Evolutionary conservation across 1,284 basidiomycete species (phyloP).

Genomic region (Microstroma glucosiphilum): DNA sequence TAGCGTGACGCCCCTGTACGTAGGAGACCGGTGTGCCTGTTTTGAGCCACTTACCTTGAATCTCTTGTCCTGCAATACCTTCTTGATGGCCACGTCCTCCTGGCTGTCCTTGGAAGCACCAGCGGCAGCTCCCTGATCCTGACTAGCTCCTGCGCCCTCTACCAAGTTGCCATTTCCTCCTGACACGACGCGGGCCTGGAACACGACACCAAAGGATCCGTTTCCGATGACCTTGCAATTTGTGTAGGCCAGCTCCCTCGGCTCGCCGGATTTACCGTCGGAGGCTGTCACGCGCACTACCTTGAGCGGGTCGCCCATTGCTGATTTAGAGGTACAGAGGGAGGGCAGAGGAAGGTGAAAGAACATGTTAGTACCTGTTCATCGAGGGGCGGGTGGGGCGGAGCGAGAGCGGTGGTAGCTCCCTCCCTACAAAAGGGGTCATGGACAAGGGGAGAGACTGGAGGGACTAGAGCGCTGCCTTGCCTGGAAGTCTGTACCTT

Average conservation of each 20-base stretch:
- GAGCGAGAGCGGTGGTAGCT: background rate
- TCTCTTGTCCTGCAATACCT: conserved; percentile 98
- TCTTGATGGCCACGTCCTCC: conserved; percentile 98
- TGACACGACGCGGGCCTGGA: conserved; percentile 62
- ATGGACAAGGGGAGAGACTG: background rate
- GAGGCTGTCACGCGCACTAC: conserved; percentile 89
- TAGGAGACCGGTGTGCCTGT: background rate
- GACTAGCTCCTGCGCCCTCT: conserved; percentile 17
- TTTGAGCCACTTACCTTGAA: conserved; percentile 72
- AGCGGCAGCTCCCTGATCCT: conserved; percentile 16
- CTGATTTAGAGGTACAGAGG: conserved; percentile 11
- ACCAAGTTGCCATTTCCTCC: conserved; percentile 21
- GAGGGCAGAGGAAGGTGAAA: background rate
- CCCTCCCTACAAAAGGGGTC: background rate
- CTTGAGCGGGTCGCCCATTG: conserved; percentile 80
- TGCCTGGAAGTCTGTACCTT: background rate
- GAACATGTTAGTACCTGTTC: conserved; percentile 6
- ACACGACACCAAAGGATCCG: conserved; percentile 97
- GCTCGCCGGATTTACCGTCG: conserved; percentile 85
- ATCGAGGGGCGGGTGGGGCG: background rate
- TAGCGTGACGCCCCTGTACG: background rate
- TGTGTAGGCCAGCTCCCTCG: conserved; percentile 84
- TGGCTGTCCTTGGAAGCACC: conserved; percentile 29
- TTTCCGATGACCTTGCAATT: conserved; percentile 98
- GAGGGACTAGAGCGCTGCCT: background rate